A percentile compares a stretch with the other conserved stretches of the same genome.
These are phyloP conservation scores for Paratrypanosoma confusum DNA, from an alignment of 208 protist genomes.

Conservation along the genomic window DNA sequence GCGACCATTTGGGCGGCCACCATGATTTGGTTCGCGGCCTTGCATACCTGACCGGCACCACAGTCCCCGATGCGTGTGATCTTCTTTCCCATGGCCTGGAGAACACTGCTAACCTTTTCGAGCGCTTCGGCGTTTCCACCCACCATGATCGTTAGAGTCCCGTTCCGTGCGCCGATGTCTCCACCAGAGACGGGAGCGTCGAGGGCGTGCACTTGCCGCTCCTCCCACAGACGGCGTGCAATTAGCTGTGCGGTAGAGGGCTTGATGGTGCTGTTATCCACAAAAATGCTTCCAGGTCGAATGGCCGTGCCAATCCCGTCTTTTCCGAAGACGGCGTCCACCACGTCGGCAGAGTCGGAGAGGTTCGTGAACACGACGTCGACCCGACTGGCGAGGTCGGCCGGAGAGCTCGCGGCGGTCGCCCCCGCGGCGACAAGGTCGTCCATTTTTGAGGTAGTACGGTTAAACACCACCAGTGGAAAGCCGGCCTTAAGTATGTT, in stretches of 20 bases:
- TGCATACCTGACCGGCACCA: constrained; percentile 92
- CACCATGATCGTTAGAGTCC: constrained; percentile 91
- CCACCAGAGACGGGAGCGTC: constrained; percentile 94
- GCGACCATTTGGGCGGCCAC: constrained; percentile 91
- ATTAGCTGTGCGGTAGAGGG: constrained; percentile 87
- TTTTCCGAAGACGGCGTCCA: constrained; percentile 71
- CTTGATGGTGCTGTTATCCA: constrained; percentile 94
- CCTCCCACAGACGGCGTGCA: constrained; percentile 53
- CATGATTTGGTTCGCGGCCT: constrained; percentile 94
- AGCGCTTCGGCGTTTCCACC: constrained; percentile 83
- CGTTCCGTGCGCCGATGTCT: constrained; percentile 89
- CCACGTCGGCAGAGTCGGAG: constrained; percentile 84
- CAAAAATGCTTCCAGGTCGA: constrained; percentile 54
- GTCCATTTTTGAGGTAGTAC: constrained; percentile 69
- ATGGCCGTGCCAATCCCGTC: constrained; percentile 75
- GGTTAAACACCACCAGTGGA: constrained; percentile 74
- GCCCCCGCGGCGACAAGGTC: constrained; percentile 73
- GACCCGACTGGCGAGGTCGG: constrained; percentile 61
- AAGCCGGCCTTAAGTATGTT: constrained; percentile 88
- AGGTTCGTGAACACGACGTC: constrained; percentile 92
- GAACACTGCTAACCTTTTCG: constrained; percentile 50
- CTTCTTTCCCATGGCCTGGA: constrained; percentile 71
- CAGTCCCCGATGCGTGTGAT: constrained; percentile 79
- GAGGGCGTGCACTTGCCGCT: constrained; percentile 64
- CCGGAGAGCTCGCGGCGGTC: constrained; percentile 40